A percentile compares a stretch with the other conserved stretches of the same genome.
phyloP scores from a whole-genome alignment of 2,329 filamentous ascomycete genomes.

The Fusarium denticulatum region DNA sequence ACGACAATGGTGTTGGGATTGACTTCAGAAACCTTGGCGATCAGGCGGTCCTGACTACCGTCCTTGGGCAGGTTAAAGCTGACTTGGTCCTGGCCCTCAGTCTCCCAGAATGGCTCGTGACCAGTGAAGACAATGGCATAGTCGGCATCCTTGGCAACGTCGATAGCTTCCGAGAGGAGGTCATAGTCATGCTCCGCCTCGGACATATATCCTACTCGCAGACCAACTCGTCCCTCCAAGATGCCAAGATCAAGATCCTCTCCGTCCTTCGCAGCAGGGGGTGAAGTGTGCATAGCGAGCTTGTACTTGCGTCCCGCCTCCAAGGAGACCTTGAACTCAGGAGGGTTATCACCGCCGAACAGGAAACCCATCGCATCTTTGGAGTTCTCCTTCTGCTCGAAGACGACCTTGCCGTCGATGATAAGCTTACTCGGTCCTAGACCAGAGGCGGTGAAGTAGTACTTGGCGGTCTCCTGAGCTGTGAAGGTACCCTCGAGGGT shows the following conservation, averaged over 20 bases:
- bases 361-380: conserved; percentile 50
- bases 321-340: conserved; percentile 45
- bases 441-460: conserved; percentile 48
- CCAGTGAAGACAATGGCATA: conserved; percentile 66
- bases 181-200: conserved; percentile 49
- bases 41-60: conserved; percentile 68
- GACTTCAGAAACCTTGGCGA: conserved; percentile 63
- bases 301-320: conserved; percentile 47
- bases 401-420: conserved; percentile 46
- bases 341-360: conserved; percentile 44
- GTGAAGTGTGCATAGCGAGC: conserved; percentile 44
- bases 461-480: conserved; percentile 43
- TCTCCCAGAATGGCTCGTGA: conserved; percentile 61
- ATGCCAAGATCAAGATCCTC: conserved; percentile 47
- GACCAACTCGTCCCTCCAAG: conserved; percentile 46
- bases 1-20: conserved; percentile 70
- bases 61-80: conserved; percentile 73
- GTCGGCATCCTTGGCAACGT: conserved; percentile 67
- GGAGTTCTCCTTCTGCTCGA: conserved; percentile 46
- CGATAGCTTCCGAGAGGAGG: conserved; percentile 60
- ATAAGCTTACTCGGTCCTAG: conserved; percentile 46
- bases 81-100: conserved; percentile 73
- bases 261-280: conserved; percentile 36
- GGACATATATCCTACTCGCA: conserved; percentile 47
- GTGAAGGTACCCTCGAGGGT: conserved; percentile 47